phyloP scores from a whole-genome alignment of 345 rosid genomes.

The Populus deltoides region DNA sequence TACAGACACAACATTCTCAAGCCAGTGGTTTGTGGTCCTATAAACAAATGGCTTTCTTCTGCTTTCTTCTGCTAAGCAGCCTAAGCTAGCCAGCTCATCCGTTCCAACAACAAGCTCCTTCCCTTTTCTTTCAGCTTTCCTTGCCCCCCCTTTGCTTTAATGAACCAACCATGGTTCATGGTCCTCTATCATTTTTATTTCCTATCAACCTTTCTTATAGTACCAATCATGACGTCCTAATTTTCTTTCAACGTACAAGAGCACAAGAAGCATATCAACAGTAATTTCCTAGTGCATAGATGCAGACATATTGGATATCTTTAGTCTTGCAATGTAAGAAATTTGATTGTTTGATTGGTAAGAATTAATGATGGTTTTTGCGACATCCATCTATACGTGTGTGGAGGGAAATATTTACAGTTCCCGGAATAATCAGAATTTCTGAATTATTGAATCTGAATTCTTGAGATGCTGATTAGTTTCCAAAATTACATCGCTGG shows the following conservation, averaged over 20 bases:
- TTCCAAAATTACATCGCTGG: not conserved
- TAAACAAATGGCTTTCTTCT: not conserved
- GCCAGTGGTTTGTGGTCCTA: not conserved
- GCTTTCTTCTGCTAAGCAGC: not conserved
- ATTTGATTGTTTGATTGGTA: not conserved
- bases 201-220: constrained; percentile 4
- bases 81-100: not conserved
- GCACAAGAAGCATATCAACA: not conserved
- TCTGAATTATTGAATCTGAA: too few relatives aligned
- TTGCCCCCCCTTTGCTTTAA: constrained; percentile 17
- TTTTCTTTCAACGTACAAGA: not conserved
- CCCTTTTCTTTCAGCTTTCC: constrained; percentile 13
- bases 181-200: constrained; percentile 11
- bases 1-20: not conserved
- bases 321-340: not conserved
- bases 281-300: not conserved
- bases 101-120: not conserved
- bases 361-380: not conserved
- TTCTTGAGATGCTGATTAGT: not conserved
- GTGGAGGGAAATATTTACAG: not conserved
- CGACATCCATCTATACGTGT: not conserved
- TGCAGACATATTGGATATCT: not conserved
- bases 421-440: not conserved
- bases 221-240: not conserved
- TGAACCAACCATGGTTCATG: constrained; percentile 2